phyloP scores from a whole-genome alignment of 805 yeast genomes.

The Candida suzukii region DNA sequence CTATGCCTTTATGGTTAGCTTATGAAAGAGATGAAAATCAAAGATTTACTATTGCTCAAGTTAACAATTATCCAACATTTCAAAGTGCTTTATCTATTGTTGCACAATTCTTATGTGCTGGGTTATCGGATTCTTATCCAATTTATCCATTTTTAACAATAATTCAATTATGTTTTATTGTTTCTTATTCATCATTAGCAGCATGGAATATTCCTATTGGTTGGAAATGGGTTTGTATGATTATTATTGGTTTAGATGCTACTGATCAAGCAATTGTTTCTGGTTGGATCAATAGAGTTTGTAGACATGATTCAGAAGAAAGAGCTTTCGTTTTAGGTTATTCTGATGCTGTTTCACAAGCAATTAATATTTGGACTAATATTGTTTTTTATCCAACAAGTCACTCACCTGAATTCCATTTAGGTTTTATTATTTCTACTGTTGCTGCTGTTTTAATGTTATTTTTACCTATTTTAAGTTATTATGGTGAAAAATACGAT shows the following conservation, averaged over 20 bases:
- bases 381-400: conserved; percentile 35
- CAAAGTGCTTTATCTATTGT: conserved; percentile 34
- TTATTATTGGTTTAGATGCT: conserved; percentile 27
- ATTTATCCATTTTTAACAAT: conserved; percentile 29
- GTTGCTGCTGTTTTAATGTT: conserved; percentile 30
- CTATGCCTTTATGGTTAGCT: conserved; percentile 32
- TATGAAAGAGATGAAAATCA: conserved; percentile 16
- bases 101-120: conserved; percentile 31
- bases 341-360: conserved; percentile 30
- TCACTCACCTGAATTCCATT: conserved; percentile 31
- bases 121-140: conserved; percentile 29
- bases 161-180: conserved; percentile 25
- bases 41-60: conserved; percentile 25
- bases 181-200: conserved; percentile 30
- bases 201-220: conserved; percentile 35
- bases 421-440: conserved; percentile 30
- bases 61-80: conserved; percentile 34
- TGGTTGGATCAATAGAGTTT: conserved; percentile 32
- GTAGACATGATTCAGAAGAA: conserved; percentile 50
- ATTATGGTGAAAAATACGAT: conserved; percentile 23
- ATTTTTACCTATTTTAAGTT: conserved; percentile 24
- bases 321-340: conserved; percentile 51
- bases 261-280: conserved; percentile 34
- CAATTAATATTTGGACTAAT: conserved; percentile 39
- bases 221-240: conserved; percentile 32